Evolutionary conservation across 495 filamentous ascomycete genomes (phyloP).

Genomic region (Hypoxylon lienhwacheense): DNA sequence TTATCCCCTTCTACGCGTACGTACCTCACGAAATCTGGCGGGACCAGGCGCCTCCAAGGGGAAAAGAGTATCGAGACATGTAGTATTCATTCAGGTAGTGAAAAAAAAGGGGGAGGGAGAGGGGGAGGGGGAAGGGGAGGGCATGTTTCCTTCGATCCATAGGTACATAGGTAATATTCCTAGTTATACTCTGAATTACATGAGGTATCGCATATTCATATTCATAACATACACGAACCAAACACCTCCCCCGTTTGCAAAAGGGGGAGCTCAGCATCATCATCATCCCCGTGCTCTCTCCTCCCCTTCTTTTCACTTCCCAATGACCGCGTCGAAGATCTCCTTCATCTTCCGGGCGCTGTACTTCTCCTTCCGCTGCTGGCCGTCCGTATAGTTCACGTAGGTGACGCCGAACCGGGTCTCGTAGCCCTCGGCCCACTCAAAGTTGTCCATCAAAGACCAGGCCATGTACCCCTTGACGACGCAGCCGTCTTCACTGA

Average conservation of each 20-base stretch:
- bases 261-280: not conserved
- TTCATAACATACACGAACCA: slow-evolving; percentile 6
- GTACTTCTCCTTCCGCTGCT: slow-evolving; percentile 78
- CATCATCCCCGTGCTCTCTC: slow-evolving; percentile 5
- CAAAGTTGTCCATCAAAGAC: slow-evolving; percentile 76
- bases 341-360: slow-evolving; percentile 66
- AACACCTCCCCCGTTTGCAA: too few species aligned
- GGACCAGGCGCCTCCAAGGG: not conserved
- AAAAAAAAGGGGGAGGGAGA: too few species aligned
- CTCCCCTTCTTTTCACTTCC: slow-evolving; percentile 36
- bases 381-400: slow-evolving; percentile 73
- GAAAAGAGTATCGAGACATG: not conserved
- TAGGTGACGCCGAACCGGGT: slow-evolving; percentile 80
- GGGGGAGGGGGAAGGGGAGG: too few species aligned
- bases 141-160: too few species aligned
- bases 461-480: slow-evolving; percentile 76
- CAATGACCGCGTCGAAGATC: slow-evolving; percentile 63
- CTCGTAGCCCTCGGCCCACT: slow-evolving; percentile 79
- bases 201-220: slow-evolving; percentile 30
- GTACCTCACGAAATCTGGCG: not conserved
- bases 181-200: slow-evolving; percentile 32
- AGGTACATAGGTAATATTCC: slow-evolving; percentile 21
- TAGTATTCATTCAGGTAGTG: slow-evolving; percentile 10
- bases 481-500: slow-evolving; percentile 67
- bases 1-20: slow-evolving; percentile 3